phyloP scores from a whole-genome alignment of 1,139 yeast species.

The Hyphopichia pseudoburtonii region DNA sequence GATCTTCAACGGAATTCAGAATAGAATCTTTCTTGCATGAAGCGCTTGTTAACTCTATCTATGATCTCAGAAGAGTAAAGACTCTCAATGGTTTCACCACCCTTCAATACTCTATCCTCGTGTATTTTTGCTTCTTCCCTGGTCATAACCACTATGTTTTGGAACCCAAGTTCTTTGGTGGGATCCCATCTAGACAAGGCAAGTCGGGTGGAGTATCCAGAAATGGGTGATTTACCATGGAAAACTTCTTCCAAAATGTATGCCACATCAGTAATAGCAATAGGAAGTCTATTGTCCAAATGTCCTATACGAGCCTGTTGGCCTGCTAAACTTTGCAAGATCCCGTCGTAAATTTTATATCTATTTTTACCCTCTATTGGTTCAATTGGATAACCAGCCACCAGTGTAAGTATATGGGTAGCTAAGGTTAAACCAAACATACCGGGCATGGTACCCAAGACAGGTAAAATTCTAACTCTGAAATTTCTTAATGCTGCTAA shows the following conservation, averaged over 20 bases:
- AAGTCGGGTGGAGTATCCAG: slow-evolving; percentile 79
- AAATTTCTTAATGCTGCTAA: slow-evolving; percentile 84
- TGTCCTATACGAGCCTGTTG: slow-evolving; percentile 79
- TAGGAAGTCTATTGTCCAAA: slow-evolving; percentile 68
- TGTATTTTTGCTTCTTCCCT: slow-evolving; percentile 82
- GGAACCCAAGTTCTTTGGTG: slow-evolving; percentile 50
- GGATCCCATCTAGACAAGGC: slow-evolving; percentile 87
- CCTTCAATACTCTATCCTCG: slow-evolving; percentile 69
- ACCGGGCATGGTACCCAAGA: slow-evolving; percentile 94
- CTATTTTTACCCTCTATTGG: slow-evolving; percentile 92
- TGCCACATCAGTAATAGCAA: slow-evolving; percentile 70
- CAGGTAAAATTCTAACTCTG: slow-evolving; percentile 91
- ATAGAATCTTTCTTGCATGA: slow-evolving; percentile 73
- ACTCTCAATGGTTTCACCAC: slow-evolving; percentile 57
- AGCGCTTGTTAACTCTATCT: slow-evolving; percentile 58
- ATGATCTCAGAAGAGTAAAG: slow-evolving; percentile 67
- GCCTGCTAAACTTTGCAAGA: slow-evolving; percentile 80
- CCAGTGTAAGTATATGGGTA: slow-evolving; percentile 72
- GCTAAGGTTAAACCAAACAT: slow-evolving; percentile 91
- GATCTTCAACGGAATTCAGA: slow-evolving; percentile 43
- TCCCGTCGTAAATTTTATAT: slow-evolving; percentile 76
- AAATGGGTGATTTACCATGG: slow-evolving; percentile 86
- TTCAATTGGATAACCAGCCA: slow-evolving; percentile 85
- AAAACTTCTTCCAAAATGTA: slow-evolving; percentile 90
- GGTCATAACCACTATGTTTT: slow-evolving; percentile 83